These are phyloP conservation scores for Russula dissimulans DNA, from an alignment of 768 basidiomycete genomes.

Conservation along the genomic window DNA sequence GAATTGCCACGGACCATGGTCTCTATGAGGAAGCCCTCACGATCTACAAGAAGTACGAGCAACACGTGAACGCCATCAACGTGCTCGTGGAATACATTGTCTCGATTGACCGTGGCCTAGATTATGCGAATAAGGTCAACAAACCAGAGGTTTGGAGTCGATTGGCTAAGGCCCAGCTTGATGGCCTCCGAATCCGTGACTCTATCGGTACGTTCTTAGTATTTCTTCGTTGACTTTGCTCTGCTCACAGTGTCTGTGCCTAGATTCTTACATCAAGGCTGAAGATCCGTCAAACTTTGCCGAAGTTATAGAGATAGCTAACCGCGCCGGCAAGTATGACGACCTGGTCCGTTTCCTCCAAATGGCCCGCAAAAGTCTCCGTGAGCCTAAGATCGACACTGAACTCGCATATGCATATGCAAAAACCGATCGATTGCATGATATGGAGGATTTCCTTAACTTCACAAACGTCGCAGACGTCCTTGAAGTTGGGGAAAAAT, in stretches of 20 bases:
- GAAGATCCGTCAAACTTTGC: conserved; percentile 89
- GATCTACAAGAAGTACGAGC: conserved; percentile 95
- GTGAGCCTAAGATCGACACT: conserved; percentile 97
- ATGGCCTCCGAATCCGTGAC: conserved; percentile 96
- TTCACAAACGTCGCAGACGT: conserved; percentile 99
- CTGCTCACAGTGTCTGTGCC: background rate
- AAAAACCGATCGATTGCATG: conserved; percentile 93
- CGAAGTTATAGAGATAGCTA: conserved; percentile 94
- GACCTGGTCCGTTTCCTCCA: conserved; percentile 96
- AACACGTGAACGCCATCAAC: conserved; percentile 93
- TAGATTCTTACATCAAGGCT: conserved; percentile 97
- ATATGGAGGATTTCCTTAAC: conserved; percentile 98
- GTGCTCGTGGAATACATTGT: conserved; percentile 98
- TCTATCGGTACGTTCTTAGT: conserved; percentile 62
- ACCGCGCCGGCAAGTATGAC: conserved; percentile 84
- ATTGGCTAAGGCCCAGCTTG: conserved; percentile 96
- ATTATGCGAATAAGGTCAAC: conserved; percentile 95
- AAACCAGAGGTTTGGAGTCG: conserved; percentile 95
- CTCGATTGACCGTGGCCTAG: conserved; percentile 90
- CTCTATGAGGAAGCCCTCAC: conserved; percentile 94
- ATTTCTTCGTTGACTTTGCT: background rate
- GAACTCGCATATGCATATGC: conserved; percentile 98
- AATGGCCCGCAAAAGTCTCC: conserved; percentile 95
- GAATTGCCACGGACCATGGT: conserved; percentile 93
- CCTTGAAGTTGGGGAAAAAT: conserved; percentile 96